Conservation (phyloP, 2,329 filamentous ascomycete genomes). For the Cercospora canescens region DNA sequence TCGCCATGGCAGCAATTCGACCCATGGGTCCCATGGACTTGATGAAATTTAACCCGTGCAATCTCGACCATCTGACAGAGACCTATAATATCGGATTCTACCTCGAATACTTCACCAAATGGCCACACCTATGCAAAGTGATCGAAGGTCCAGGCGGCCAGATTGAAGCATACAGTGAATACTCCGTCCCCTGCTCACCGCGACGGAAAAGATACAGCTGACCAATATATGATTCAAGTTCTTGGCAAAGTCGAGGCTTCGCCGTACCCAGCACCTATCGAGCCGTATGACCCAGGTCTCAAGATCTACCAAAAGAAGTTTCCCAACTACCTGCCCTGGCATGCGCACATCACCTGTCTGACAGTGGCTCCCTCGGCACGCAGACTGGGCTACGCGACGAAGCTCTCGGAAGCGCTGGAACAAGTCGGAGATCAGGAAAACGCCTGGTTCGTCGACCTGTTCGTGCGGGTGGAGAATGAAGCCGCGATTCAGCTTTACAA, state of each 20-base stretch:
- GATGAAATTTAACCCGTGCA: conserved; percentile 88
- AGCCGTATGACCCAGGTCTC: conserved; percentile 63
- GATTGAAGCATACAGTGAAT: conserved; percentile 88
- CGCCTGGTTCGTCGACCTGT: conserved; percentile 94
- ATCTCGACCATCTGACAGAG: conserved; percentile 95
- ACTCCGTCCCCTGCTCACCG: background rate
- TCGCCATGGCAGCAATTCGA: conserved; percentile 59
- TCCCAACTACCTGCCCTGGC: conserved; percentile 91
- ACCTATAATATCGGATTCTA: conserved; percentile 97
- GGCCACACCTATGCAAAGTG: conserved; percentile 92
- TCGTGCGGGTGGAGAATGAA: conserved; percentile 84
- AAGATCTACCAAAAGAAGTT: conserved; percentile 42
- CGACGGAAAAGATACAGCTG: background rate
- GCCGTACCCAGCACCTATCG: conserved; percentile 70
- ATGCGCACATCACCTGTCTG: conserved; percentile 94
- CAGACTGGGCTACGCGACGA: conserved; percentile 81
- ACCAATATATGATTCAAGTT: conserved; percentile 54
- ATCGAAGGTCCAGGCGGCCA: conserved; percentile 84
- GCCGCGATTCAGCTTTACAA: conserved; percentile 87
- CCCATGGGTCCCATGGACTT: conserved; percentile 83
- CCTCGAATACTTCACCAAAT: conserved; percentile 91
- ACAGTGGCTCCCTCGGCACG: conserved; percentile 87
- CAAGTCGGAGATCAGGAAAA: conserved; percentile 77
- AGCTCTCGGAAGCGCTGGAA: conserved; percentile 79
- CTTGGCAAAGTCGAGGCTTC: conserved; percentile 93